Percentiles rank a stretch among this genome's conserved stretches.
These are phyloP conservation scores for Ogataea parapolymorpha DNA, from an alignment of 805 yeast genomes.

Conservation along the genomic window DNA sequence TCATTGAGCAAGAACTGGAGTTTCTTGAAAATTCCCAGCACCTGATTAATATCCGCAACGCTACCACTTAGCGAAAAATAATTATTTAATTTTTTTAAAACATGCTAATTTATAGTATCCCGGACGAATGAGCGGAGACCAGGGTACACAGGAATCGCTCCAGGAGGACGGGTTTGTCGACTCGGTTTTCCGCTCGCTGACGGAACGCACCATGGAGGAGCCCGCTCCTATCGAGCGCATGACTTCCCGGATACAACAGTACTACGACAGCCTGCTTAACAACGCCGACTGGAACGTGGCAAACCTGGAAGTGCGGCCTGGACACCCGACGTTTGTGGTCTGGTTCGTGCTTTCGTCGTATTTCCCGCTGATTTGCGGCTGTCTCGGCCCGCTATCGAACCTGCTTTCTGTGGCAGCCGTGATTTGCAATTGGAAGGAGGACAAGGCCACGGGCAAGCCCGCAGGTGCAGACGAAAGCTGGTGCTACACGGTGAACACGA, in stretches of 20 bases:
- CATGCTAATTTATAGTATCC: background rate
- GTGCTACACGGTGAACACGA: conserved; percentile 54
- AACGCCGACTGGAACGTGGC: conserved; percentile 30
- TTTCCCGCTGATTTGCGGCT: conserved; percentile 73
- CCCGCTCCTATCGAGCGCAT: background rate
- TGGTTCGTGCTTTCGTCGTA: conserved; percentile 71
- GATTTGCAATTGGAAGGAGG: conserved; percentile 58
- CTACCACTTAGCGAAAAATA: background rate
- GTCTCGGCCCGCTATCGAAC: conserved; percentile 76
- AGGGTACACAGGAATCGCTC: background rate
- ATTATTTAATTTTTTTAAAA: background rate
- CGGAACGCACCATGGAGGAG: background rate
- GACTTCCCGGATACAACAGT: conserved; percentile 16
- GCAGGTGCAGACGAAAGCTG: conserved; percentile 37
- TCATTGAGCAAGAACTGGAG: conserved; percentile 44
- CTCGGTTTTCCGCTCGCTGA: background rate
- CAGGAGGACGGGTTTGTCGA: background rate
- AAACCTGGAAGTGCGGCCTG: conserved; percentile 31
- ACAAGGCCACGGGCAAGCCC: conserved; percentile 17
- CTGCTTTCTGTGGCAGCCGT: conserved; percentile 70
- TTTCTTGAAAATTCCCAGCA: conserved; percentile 34
- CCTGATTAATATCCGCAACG: conserved; percentile 6
- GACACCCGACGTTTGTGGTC: conserved; percentile 28
- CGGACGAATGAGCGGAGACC: background rate
- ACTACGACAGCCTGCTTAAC: conserved; percentile 27